A percentile compares a stretch with the other conserved stretches of the same genome.
Evolutionary conservation across 768 basidiomycete species (phyloP).

Genomic region (Omphalotus guepiniiformis): DNA sequence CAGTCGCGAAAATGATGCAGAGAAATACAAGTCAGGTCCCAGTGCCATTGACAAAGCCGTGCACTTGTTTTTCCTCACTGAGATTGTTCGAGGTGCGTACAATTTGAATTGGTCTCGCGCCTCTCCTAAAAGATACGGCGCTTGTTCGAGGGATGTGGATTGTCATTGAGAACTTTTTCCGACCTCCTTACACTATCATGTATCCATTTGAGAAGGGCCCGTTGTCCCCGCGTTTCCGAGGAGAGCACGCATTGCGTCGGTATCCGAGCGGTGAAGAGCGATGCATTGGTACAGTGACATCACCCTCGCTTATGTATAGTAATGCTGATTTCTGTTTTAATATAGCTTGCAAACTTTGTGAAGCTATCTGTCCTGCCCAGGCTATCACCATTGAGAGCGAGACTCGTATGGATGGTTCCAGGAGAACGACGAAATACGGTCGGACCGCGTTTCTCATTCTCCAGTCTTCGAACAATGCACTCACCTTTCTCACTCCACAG

Average conservation of each 20-base stretch:
- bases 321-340: constrained; percentile 4
- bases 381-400: constrained; percentile 99
- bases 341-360: constrained; percentile 95
- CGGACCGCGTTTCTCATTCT: constrained; percentile 20
- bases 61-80: constrained; percentile 97
- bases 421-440: constrained; percentile 98
- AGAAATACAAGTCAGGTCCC: constrained; percentile 69
- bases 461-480: constrained; percentile 6
- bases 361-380: constrained; percentile 98
- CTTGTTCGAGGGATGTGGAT: constrained; percentile 87
- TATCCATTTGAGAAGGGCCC: constrained; percentile 99
- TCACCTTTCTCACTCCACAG: constrained; percentile 32
- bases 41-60: constrained; percentile 95
- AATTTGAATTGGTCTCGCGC: background rate
- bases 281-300: constrained; percentile 80
- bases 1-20: constrained; percentile 28
- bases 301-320: background rate
- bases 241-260: constrained; percentile 93
- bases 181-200: constrained; percentile 98
- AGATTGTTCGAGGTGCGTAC: constrained; percentile 88
- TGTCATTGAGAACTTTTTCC: constrained; percentile 86
- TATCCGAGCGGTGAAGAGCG: constrained; percentile 98
- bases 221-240: constrained; percentile 94
- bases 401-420: constrained; percentile 89
- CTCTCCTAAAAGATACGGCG: constrained; percentile 13